Evolutionary conservation across 305 asterid genomes (phyloP).

Genomic region (Fraxinus dipetala): DNA sequence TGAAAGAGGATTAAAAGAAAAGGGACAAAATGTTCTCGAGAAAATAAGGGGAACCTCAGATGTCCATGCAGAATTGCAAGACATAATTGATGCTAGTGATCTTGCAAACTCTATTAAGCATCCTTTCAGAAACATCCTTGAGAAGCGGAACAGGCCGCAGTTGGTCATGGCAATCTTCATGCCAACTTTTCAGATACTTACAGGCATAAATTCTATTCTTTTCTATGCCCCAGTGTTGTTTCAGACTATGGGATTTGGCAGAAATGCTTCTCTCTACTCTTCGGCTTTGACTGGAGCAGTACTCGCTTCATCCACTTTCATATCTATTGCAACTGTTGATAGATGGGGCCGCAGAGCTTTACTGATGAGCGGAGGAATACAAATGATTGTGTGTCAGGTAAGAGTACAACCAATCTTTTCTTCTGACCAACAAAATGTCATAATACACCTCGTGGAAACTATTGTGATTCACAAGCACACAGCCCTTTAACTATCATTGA

Average conservation of each 20-base stretch:
- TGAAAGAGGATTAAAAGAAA: conserved; percentile 51
- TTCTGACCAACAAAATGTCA: not conserved
- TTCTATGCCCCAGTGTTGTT: conserved; percentile 92
- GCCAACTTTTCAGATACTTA: conserved; percentile 89
- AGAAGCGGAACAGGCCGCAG: conserved; percentile 71
- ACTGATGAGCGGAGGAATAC: conserved; percentile 75
- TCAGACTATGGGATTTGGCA: conserved; percentile 70
- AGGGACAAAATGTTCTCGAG: conserved; percentile 55
- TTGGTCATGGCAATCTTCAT: conserved; percentile 73
- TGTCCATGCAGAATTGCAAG: conserved; percentile 73
- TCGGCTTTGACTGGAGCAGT: conserved; percentile 94
- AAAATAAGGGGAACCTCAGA: conserved; percentile 73
- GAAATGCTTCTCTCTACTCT: conserved; percentile 70
- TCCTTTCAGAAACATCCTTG: conserved; percentile 73
- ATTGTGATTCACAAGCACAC: not conserved
- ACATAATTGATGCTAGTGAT: conserved; percentile 82
- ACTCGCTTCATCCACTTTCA: conserved; percentile 64
- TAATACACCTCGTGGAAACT: not conserved
- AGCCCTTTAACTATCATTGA: not conserved
- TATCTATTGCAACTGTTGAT: conserved; percentile 79
- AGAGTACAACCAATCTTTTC: not conserved
- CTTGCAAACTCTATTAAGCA: conserved; percentile 63
- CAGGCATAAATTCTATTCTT: conserved; percentile 83
- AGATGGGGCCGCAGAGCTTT: conserved; percentile 65
- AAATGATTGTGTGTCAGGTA: conserved; percentile 84